Conservation (phyloP, 169 alveolate genomes). For the Perkinsus chesapeaki region DNA sequence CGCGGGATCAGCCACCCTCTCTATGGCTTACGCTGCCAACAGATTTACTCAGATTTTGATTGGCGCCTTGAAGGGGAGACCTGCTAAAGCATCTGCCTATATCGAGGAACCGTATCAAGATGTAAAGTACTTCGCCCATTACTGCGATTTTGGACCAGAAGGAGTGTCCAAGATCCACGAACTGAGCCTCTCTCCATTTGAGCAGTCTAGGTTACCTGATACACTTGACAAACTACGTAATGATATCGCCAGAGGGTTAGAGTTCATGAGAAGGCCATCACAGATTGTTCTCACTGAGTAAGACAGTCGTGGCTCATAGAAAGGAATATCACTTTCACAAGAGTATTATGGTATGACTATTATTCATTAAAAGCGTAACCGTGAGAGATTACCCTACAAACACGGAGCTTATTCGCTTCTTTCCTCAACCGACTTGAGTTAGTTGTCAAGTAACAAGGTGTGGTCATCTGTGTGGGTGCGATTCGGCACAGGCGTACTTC, state of each 20-base stretch:
- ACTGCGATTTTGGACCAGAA: not conserved
- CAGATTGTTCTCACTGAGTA: not conserved
- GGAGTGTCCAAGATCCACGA: not conserved
- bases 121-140: not conserved
- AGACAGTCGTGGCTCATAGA: not conserved
- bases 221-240: not conserved
- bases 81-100: not conserved
- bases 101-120: not conserved
- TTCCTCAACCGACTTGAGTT: not conserved
- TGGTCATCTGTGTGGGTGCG: no score
- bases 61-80: not conserved
- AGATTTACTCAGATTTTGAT: not conserved
- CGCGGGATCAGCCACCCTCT: slow-evolving; percentile 2
- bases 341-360: not conserved
- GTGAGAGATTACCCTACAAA: not conserved
- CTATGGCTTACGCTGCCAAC: slow-evolving; percentile 9
- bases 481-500: no score
- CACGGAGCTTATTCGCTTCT: not conserved
- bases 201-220: not conserved
- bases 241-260: not conserved
- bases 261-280: not conserved
- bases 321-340: not conserved
- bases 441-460: no score
- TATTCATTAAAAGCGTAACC: not conserved
- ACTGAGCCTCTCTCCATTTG: not conserved